Percentiles rank a stretch among this genome's conserved stretches.
Evolutionary conservation across 176 grass and related monocot species (phyloP).

Genomic region (Hordeum marinum): DNA sequence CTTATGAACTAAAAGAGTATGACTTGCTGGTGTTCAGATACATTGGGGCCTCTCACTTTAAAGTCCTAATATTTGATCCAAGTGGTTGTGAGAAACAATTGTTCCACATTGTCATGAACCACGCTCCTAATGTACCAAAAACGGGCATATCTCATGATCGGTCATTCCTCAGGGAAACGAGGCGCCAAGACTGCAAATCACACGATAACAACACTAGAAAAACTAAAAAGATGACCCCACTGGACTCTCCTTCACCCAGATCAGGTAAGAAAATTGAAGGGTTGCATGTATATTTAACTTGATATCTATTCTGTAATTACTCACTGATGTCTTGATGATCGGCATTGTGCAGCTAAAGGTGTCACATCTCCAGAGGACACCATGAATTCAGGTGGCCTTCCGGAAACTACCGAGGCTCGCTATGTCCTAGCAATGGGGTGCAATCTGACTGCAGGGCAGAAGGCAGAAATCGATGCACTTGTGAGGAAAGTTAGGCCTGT

Average conservation of each 20-base stretch:
- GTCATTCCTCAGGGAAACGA: not conserved
- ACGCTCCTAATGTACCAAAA: not conserved
- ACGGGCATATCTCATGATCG: not conserved
- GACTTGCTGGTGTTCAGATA: conserved; percentile 50
- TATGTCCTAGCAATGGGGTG: conserved; percentile 1
- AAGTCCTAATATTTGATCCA: conserved; percentile 36
- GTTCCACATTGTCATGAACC: conserved; percentile 5
- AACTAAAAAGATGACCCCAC: not conserved
- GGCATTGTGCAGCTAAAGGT: not conserved
- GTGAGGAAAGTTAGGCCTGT: conserved; percentile 10
- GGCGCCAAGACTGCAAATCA: not conserved
- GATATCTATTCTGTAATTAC: not conserved
- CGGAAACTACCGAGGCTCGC: not conserved
- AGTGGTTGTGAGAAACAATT: conserved; percentile 35
- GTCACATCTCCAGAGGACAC: not conserved
- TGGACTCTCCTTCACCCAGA: not conserved
- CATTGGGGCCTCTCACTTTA: conserved; percentile 34
- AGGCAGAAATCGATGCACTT: not conserved
- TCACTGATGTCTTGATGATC: not conserved
- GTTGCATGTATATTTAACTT: not conserved
- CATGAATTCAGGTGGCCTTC: not conserved
- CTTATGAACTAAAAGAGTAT: conserved; percentile 7
- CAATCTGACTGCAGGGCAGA: conserved; percentile 6
- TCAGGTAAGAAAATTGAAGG: not conserved
- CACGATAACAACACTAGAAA: not conserved